Evolutionary conservation across 192 early-diverging fungal species (phyloP), one percentile per base, ranked within the genome.

Genomic region (Coemansia sp.): DNA sequence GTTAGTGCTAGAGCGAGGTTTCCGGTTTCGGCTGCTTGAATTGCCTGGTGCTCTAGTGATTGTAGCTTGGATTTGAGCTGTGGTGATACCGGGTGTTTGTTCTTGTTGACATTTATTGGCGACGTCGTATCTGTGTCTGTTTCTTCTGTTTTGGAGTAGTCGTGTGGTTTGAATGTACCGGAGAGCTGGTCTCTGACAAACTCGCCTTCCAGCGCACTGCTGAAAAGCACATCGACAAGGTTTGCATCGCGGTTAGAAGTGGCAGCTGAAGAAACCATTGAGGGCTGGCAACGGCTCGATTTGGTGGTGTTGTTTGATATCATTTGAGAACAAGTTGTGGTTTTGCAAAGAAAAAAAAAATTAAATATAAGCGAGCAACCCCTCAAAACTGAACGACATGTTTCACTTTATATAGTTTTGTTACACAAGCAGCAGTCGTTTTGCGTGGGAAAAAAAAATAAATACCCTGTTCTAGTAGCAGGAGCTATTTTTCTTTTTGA

Each of bases 141-240:
- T 8, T 3, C 17, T 8, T 3, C 42, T 1, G 58, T 25, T 2
- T 63, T 50, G 31, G 71, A n/a, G 16, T 63, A 11, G 25, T 49
- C 22, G 48, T 79, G 71, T 0, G 56, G 36, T 0, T 55, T 16
- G 28, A 63, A 68, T 3, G 66, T 71, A 33, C 77, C 72, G 8
- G 77, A 45, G 1, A 80, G 71, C 60, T 80, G 72, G 66, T 80
- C 77, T 30, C 77, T 67, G 48, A 80, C 72, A 45, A 60, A 80
- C 59, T 80, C 77, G 59, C 77, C 72, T 33, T 69, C 72, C 4
- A 66, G 45, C 1, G 76, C 63, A n/a, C 76, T 67, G 49, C 56
- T 60, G 25, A 80, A 56, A 20, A 80, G 65, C 22, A 74, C 62
- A 14, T 71, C 59, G 14, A 80, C 67, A 12, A 80, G 69, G 32